Base-by-base conservation (phyloP, 2,329 filamentous ascomycete genomes). In the Ascochyta rabiei region DNA sequence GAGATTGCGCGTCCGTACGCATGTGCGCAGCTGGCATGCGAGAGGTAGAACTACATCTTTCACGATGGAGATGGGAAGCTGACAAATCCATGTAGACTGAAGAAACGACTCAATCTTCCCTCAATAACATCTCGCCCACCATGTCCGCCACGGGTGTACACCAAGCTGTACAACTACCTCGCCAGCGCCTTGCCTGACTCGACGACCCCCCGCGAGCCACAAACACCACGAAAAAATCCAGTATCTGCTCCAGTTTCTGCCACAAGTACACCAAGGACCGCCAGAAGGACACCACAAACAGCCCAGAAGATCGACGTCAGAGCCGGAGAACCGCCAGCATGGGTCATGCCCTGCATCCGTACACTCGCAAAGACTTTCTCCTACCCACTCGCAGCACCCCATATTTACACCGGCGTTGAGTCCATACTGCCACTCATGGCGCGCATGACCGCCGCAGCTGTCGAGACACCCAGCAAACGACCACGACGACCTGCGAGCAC, bases 151-250 rank as follows among this genome's bases (percentile, higher is more conserved):
- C 72, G 69, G 21, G 67, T 91, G 47, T 98, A 98, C 79, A 90
- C 89, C 67, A 90, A 91, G 54, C 81, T 98, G 33, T 95, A 93
- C 73, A 80, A 80, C 28, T 92, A 93, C 71, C 85, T 98, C 56
- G 88, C 93, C 63, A 86, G 85, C 50, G 87, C 88, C 35, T 80
- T 98, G 5, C 82, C 83, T 13, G 78, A 75, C 6, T 48, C 67
- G 16, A 58, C 61, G 24, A 51, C 59, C 12, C 37, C 60, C 13
- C 57, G 62, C n/a, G 69, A 67, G 6, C 72, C 67, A 8, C 62
- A 68, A 30, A 74, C 66, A 21, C 67, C 70, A 60, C 77, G 67
- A 4, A 74, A 73, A 21, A 43, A 55, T n/a, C 39, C 53, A 26
- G 50, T 63, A 1, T 65, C 66, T 15, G 59, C 60, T 2, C 47